phyloP scores from a whole-genome alignment of 129 eudicot species.

The Smallanthus sonchifolius region DNA sequence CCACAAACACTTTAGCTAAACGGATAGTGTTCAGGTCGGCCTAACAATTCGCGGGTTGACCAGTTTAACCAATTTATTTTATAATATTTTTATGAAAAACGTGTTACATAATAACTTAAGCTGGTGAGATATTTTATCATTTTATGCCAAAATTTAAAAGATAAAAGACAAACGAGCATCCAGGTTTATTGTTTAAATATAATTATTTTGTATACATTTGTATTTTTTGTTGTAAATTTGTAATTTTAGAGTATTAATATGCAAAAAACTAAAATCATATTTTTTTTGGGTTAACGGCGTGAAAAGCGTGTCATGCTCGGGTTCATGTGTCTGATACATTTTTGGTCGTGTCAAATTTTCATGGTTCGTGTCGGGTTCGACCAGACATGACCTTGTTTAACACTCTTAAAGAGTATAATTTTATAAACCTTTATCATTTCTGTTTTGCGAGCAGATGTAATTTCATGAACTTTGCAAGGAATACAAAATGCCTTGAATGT shows the following conservation, averaged over 20 bases:
- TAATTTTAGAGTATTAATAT: neutral
- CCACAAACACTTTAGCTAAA: neutral
- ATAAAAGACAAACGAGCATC: neutral
- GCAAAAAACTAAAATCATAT: neutral
- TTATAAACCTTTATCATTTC: neutral
- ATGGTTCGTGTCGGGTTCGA: neutral
- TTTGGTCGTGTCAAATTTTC: neutral
- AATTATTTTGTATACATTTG: neutral
- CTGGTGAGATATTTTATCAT: neutral
- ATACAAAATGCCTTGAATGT: slow-evolving; percentile 74
- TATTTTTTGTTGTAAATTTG: neutral
- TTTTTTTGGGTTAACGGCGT: neutral
- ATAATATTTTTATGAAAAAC: neutral
- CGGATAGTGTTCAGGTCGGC: neutral
- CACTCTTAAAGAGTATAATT: neutral
- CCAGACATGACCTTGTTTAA: no score
- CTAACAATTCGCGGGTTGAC: neutral
- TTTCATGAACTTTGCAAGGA: slow-evolving; percentile 92
- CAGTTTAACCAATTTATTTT: neutral
- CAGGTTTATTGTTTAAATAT: neutral
- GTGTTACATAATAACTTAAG: neutral
- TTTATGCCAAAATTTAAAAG: neutral
- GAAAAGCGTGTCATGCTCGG: neutral
- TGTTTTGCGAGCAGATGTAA: slow-evolving; percentile 57
- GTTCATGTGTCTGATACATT: neutral